Conservation (phyloP, 75 land plant species). For the Picea sitchensis region DNA sequence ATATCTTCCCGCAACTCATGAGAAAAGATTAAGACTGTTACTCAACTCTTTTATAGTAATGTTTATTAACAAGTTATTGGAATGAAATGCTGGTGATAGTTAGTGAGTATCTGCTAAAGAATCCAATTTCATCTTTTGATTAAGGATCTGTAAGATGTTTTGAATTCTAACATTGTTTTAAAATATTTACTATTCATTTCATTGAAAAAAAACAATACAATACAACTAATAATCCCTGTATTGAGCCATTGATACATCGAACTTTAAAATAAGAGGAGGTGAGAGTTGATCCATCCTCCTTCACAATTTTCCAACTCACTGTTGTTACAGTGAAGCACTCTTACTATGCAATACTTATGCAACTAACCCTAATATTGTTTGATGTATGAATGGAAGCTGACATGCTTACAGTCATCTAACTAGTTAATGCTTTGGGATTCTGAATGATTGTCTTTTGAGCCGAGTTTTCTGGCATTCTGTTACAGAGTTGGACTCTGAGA, state of each 20-base stretch:
- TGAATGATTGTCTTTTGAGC: background rate
- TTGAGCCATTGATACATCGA: background rate
- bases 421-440: too few species aligned
- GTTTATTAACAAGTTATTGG: too few species aligned
- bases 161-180: too few species aligned
- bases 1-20: too few species aligned
- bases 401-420: background rate
- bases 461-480: background rate
- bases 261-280: background rate
- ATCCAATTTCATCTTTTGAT: too few species aligned
- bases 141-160: too few species aligned
- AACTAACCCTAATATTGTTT: background rate
- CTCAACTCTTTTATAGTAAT: too few species aligned
- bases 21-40: too few species aligned
- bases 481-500: constrained; percentile 61
- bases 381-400: background rate
- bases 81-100: too few species aligned
- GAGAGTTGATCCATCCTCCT: background rate
- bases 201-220: background rate
- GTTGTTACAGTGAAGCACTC: background rate
- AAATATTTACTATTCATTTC: too few species aligned
- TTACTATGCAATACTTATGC: background rate
- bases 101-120: too few species aligned
- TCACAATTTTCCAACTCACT: too few species aligned
- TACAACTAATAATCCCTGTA: background rate